Evolutionary conservation across 192 early-diverging fungal species (phyloP).

Genomic region (Entomortierella lignicola): DNA sequence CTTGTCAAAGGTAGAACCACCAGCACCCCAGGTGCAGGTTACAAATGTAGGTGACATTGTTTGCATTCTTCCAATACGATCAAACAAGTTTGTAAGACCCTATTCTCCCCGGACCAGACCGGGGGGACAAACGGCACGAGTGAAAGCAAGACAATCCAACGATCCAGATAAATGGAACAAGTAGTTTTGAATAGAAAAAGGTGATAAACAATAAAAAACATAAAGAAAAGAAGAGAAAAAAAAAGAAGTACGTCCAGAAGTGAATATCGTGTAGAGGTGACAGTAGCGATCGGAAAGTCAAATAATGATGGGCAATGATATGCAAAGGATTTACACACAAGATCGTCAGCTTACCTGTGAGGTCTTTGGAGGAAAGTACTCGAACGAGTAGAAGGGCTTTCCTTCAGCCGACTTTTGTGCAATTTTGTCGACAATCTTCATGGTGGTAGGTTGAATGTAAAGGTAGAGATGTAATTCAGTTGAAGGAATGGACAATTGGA

Average conservation of each 20-base stretch:
- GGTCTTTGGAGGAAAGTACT: constrained; percentile 96
- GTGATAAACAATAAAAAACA: background rate
- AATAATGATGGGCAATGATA: no score
- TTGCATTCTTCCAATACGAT: constrained; percentile 86
- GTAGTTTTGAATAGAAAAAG: background rate
- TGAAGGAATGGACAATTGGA: constrained; percentile 5
- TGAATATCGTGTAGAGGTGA: constrained; percentile 35
- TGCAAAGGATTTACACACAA: background rate
- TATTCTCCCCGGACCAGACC: constrained; percentile 29
- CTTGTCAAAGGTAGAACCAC: constrained; percentile 79
- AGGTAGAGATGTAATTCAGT: background rate
- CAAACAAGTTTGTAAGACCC: constrained; percentile 85
- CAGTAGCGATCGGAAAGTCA: no score
- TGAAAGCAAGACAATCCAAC: background rate
- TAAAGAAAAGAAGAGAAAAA: background rate
- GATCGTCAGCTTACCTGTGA: constrained; percentile 58
- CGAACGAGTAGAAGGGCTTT: constrained; percentile 84
- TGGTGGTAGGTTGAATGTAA: constrained; percentile 24
- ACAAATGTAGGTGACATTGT: constrained; percentile 78
- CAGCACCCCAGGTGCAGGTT: constrained; percentile 90
- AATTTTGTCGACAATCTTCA: constrained; percentile 78
- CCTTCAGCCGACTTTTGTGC: constrained; percentile 66
- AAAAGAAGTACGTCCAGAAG: constrained; percentile 41
- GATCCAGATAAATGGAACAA: constrained; percentile 44
- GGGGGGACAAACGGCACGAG: no score